These are phyloP conservation scores for Galerina marginata DNA, from an alignment of 768 basidiomycete species.

Conservation along the genomic window DNA sequence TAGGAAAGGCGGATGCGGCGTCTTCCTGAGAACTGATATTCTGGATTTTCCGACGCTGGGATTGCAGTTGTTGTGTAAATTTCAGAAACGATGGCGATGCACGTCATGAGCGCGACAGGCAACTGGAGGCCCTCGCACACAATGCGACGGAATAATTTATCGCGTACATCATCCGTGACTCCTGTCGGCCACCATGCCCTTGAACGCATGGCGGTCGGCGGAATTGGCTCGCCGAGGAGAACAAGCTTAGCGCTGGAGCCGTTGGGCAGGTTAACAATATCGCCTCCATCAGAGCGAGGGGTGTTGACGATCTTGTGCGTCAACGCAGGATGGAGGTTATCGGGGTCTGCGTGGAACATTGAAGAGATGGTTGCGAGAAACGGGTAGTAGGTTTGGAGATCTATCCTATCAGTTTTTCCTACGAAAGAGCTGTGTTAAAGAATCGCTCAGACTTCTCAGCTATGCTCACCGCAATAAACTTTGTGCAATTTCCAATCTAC, in stretches of 20 bases:
- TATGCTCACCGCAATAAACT: constrained; percentile 12
- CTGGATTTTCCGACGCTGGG: not conserved
- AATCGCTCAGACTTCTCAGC: not conserved
- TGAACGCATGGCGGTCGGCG: not conserved
- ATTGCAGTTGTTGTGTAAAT: constrained; percentile 43
- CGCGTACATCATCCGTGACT: constrained; percentile 24
- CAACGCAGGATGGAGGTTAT: constrained; percentile 29
- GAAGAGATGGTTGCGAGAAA: constrained; percentile 35
- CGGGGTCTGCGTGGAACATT: constrained; percentile 17
- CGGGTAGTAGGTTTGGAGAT: constrained; percentile 38
- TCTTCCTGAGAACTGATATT: constrained; percentile 17
- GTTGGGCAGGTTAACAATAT: constrained; percentile 27
- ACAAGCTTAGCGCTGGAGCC: constrained; percentile 32
- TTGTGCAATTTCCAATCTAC: constrained; percentile 16
- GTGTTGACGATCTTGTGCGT: constrained; percentile 33
- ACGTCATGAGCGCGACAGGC: constrained; percentile 35
- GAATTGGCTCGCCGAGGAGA: constrained; percentile 31
- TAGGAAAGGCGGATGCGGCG: constrained; percentile 41
- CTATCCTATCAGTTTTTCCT: constrained; percentile 43
- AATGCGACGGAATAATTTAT: constrained; percentile 36
- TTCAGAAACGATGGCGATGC: constrained; percentile 40
- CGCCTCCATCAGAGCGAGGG: constrained; percentile 26
- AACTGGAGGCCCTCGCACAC: constrained; percentile 37
- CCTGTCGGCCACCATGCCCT: constrained; percentile 42
- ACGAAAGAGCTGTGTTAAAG: not conserved